Evolutionary conservation across 2,329 filamentous ascomycete genomes (phyloP).

Genomic region (Nothophoma quercina): DNA sequence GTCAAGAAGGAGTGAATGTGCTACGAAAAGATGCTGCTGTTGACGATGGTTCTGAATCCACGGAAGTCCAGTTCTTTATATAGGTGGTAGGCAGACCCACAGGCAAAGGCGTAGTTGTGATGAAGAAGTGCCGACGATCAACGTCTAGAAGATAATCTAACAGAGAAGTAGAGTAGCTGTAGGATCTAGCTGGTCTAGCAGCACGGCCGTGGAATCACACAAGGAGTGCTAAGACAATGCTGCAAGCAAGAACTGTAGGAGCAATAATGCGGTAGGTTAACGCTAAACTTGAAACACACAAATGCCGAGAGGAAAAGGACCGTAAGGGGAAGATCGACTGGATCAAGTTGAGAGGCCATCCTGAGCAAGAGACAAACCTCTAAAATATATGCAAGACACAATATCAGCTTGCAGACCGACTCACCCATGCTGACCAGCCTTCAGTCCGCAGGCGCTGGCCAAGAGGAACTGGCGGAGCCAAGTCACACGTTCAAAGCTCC

Average conservation of each 20-base stretch:
- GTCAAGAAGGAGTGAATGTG: background rate
- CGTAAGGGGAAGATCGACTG: slow-evolving; percentile 9
- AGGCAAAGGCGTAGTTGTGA: slow-evolving; percentile 2
- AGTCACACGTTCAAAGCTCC: slow-evolving; percentile 35
- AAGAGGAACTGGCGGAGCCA: slow-evolving; percentile 31
- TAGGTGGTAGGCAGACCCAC: slow-evolving; percentile 7
- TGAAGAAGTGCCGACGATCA: slow-evolving; percentile 21
- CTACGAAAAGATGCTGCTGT: slow-evolving; percentile 2
- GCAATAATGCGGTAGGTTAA: slow-evolving; percentile 11
- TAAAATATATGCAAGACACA: slow-evolving; percentile 22
- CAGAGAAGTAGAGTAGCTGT: slow-evolving; percentile 12
- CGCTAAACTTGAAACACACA: slow-evolving; percentile 13
- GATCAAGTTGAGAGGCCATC: background rate
- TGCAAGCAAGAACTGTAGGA: slow-evolving; percentile 8
- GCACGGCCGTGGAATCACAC: slow-evolving; percentile 20
- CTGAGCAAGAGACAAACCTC: slow-evolving; percentile 19
- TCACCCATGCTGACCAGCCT: slow-evolving; percentile 11
- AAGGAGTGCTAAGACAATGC: slow-evolving; percentile 14
- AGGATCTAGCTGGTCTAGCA: slow-evolving; percentile 24
- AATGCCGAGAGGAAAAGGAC: slow-evolving; percentile 25
- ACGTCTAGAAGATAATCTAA: slow-evolving; percentile 16
- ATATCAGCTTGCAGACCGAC: slow-evolving; percentile 5
- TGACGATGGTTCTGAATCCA: background rate
- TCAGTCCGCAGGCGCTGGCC: slow-evolving; percentile 26
- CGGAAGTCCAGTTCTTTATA: slow-evolving; percentile 7